phyloP scores from a whole-genome alignment of 805 yeast species.

The Wickerhamiella cacticola region DNA sequence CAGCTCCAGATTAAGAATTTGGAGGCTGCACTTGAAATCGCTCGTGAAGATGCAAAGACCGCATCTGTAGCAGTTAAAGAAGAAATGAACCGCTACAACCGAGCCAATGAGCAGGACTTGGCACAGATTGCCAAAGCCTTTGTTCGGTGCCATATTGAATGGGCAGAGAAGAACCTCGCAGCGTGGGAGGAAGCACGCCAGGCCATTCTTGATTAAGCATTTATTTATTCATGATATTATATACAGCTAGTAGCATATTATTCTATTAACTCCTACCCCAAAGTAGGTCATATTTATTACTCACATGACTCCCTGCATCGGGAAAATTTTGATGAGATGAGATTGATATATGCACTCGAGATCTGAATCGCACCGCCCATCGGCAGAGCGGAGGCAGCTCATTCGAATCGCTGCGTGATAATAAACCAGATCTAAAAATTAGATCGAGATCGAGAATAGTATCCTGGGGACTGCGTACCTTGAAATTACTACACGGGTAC shows the following conservation, averaged over 20 bases:
- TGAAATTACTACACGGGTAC: no score
- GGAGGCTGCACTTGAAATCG: slow-evolving; percentile 40
- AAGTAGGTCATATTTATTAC: neutral
- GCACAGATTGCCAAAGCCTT: slow-evolving; percentile 42
- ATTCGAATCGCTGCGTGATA: no score
- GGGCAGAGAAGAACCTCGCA: slow-evolving; percentile 58
- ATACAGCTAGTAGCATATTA: neutral
- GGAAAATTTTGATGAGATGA: slow-evolving; percentile 6
- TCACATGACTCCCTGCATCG: neutral
- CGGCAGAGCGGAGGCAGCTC: no score
- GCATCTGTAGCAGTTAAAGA: slow-evolving; percentile 36
- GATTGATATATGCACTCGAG: neutral
- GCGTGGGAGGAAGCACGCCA: slow-evolving; percentile 52
- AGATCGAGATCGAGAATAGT: no score
- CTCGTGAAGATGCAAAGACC: slow-evolving; percentile 41
- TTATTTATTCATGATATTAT: neutral
- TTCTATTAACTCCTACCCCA: neutral
- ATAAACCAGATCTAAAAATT: no score
- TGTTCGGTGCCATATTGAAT: slow-evolving; percentile 43
- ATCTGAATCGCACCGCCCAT: no score
- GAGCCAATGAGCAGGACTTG: slow-evolving; percentile 40
- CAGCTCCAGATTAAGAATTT: slow-evolving; percentile 37
- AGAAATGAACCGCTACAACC: slow-evolving; percentile 38
- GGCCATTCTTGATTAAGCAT: slow-evolving; percentile 17
- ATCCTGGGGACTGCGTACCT: no score